Conservation (phyloP, 345 rosid species). For the Linum trigynum region DNA sequence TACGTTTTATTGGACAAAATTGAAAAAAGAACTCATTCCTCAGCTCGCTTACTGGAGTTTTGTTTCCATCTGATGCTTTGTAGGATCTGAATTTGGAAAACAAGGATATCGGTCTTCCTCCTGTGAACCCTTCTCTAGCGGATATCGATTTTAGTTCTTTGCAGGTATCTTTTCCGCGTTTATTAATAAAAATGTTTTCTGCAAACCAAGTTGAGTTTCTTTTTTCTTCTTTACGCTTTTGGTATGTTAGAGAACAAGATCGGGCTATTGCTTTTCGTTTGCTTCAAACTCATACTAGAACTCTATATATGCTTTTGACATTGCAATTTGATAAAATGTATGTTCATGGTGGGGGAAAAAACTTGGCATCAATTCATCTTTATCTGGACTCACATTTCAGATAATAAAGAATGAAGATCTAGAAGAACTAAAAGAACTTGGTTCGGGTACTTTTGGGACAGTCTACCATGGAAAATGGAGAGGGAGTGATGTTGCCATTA, state of each 20-base stretch:
- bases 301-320: too few relatives aligned
- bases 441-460: constrained; percentile 97
- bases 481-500: constrained; percentile 95
- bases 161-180: constrained; percentile 46
- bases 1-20: too few relatives aligned
- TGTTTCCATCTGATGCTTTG: constrained; percentile 17
- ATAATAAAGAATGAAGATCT: constrained; percentile 84
- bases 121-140: constrained; percentile 33
- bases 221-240: neutral
- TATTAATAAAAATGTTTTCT: constrained; percentile 2
- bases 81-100: constrained; percentile 49
- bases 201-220: neutral
- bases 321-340: neutral
- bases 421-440: constrained; percentile 88
- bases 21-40: neutral
- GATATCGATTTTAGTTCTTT: constrained; percentile 52
- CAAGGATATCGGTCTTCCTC: constrained; percentile 45
- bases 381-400: constrained; percentile 23
- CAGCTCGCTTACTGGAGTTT: constrained; percentile 10
- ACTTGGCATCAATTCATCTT: neutral
- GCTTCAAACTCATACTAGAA: neutral
- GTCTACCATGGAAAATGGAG: constrained; percentile 99
- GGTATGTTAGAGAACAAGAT: too few relatives aligned
- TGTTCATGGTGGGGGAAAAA: neutral
- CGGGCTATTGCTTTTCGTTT: neutral